Base-by-base conservation (phyloP, 805 yeast species). In the Lipomyces oligophaga region DNA sequence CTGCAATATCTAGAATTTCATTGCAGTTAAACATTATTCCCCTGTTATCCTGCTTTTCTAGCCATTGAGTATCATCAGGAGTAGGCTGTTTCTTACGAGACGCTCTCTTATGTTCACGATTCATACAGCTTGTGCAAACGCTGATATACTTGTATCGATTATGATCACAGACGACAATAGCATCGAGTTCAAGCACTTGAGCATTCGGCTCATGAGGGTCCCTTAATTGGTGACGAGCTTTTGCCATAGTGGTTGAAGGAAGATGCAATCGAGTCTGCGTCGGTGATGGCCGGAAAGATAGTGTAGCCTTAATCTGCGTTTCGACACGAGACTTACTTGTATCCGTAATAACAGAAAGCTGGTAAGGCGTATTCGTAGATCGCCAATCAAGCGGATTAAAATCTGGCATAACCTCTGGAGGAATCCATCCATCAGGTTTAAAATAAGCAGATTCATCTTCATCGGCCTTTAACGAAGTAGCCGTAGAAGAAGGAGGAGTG, bases 101-200 rank as follows among this genome's bases (percentile, higher is more conserved):
- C 1, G 97, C 97, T 59, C 98, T 76, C 66, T 93, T 87, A 60
- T 87, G 82, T 63, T 90, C 98, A 61, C 98, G 76, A 65, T 88
- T 83, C 61, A 89, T 80, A 72, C 98, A 90, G 60, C 94, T 79
- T 20, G 80, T 63, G 69, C 98, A 90, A 58, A 87, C 88, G 59
- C 80, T 79, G 57, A 94, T 85, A n/a, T 73, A 69, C 41, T 67
- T 67, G 40, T 41, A 42, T 3, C 65, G 60, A 37, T 67, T 64
- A 25, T 67, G 63, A 8, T 74, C 74, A 19, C 85, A 75, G 44
- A 88, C 71, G n/a, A 88, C 90, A 63, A 78, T 83, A 0, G 94
- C 80, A 52, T 90, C 96, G 60, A 90, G 69, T 62, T 61, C 62
- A 34, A 70, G 57, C 15, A 63, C 57, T 25, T 59, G 56, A 4